Percentiles rank a stretch among this genome's conserved stretches.
Evolutionary conservation across 257 asterid species (phyloP).

Genomic region (Perilla frutescens): DNA sequence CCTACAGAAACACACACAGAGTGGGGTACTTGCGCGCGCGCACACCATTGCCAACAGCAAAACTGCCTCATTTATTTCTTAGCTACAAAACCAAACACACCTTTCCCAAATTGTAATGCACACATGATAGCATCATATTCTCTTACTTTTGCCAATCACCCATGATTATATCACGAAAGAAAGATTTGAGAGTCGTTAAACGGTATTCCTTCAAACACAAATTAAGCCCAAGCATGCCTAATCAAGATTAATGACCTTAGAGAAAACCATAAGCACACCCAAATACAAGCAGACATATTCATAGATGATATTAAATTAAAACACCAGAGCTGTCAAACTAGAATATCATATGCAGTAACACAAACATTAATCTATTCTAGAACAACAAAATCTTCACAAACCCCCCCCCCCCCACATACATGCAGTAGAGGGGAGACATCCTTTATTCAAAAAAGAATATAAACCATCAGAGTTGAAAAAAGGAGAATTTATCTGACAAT

Average conservation of each 20-base stretch:
- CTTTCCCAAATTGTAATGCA: constrained; percentile 9
- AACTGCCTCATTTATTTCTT: constrained; percentile 27
- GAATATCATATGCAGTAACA: neutral
- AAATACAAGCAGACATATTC: neutral
- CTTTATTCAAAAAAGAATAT: neutral
- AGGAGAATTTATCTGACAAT: neutral
- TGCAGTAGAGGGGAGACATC: too few relatives aligned
- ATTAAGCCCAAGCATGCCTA: constrained; percentile 19
- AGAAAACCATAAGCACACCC: constrained; percentile 1
- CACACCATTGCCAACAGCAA: constrained; percentile 26
- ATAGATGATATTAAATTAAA: neutral
- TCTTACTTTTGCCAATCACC: constrained; percentile 7
- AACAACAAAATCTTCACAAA: neutral
- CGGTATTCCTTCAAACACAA: constrained; percentile 3
- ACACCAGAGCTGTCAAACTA: neutral
- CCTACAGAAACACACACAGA: constrained; percentile 22
- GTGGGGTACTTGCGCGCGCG: neutral
- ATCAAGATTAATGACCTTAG: neutral
- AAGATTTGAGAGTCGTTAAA: neutral
- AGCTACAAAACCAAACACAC: constrained; percentile 27
- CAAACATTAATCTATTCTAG: constrained; percentile 7
- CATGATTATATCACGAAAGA: neutral
- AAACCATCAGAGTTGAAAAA: neutral
- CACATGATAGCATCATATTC: constrained; percentile 6
- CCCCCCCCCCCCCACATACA: too few relatives aligned